phyloP scores from a whole-genome alignment of 1,284 basidiomycete genomes.

The Mycosarcoma mackinlayi region DNA sequence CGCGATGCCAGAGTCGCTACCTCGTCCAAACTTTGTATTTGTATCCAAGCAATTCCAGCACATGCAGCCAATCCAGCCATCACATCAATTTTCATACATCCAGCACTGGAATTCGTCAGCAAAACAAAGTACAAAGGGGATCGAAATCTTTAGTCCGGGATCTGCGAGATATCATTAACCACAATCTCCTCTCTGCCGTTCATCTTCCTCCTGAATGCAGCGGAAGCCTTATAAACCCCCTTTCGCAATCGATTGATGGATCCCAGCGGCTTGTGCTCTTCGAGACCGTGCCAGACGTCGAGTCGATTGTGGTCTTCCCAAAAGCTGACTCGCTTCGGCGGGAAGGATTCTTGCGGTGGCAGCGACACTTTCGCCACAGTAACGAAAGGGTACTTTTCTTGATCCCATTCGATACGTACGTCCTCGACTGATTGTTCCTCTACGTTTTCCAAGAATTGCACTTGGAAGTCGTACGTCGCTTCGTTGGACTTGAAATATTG shows the following conservation, averaged over 20 bases:
- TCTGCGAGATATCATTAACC: slow-evolving; percentile 35
- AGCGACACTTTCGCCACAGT: slow-evolving; percentile 51
- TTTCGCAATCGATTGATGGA: slow-evolving; percentile 57
- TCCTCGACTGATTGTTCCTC: slow-evolving; percentile 61
- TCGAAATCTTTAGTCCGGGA: slow-evolving; percentile 26
- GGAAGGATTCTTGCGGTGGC: slow-evolving; percentile 56
- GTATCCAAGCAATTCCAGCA: slow-evolving; percentile 1
- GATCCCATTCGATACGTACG: slow-evolving; percentile 48
- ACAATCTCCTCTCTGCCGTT: slow-evolving; percentile 38
- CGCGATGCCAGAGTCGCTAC: neutral
- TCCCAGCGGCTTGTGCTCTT: slow-evolving; percentile 53
- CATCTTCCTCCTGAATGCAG: slow-evolving; percentile 19
- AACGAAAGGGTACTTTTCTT: slow-evolving; percentile 57
- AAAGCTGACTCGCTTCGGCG: slow-evolving; percentile 46
- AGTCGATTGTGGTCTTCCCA: slow-evolving; percentile 59
- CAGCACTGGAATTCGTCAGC: neutral
- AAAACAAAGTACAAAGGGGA: neutral
- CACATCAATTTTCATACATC: neutral
- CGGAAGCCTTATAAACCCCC: slow-evolving; percentile 49
- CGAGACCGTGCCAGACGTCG: slow-evolving; percentile 58
- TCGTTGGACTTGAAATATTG: slow-evolving; percentile 41
- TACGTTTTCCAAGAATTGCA: slow-evolving; percentile 58
- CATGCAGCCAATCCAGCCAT: neutral
- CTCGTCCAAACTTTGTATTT: slow-evolving; percentile 12
- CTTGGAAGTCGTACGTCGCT: slow-evolving; percentile 56